These are phyloP conservation scores for Monilinia laxa DNA, from an alignment of 2,329 filamentous ascomycete genomes.

Conservation along the genomic window DNA sequence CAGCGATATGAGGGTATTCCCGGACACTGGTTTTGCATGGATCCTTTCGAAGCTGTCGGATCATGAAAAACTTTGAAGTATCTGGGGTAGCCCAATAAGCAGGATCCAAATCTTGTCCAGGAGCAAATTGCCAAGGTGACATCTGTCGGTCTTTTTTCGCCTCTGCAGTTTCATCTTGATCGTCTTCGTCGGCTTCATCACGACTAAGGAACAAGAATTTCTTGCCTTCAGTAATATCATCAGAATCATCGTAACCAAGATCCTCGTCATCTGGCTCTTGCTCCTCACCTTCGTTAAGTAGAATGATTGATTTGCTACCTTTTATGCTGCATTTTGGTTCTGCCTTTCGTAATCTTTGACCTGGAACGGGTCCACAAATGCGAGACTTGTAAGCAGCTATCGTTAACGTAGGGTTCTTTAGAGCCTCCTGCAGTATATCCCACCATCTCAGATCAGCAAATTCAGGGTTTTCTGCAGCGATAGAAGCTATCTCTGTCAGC, in stretches of 20 bases:
- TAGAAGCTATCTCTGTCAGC: background rate
- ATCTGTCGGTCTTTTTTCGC: background rate
- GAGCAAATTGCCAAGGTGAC: constrained; percentile 24
- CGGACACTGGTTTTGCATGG: constrained; percentile 13
- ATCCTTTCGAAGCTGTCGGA: constrained; percentile 13
- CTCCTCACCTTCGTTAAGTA: background rate
- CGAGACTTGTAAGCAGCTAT: background rate
- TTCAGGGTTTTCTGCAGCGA: background rate
- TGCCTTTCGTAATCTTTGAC: background rate
- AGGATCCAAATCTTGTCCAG: constrained; percentile 16
- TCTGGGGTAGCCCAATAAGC: constrained; percentile 16
- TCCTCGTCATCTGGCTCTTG: background rate
- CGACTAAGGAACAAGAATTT: constrained; percentile 5
- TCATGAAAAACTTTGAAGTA: constrained; percentile 27
- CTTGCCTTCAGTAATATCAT: background rate
- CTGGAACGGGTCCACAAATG: background rate
- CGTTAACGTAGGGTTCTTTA: background rate
- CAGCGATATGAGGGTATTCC: constrained; percentile 20
- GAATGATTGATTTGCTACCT: background rate
- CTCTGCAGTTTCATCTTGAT: background rate
- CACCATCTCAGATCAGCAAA: background rate
- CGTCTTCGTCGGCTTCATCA: background rate
- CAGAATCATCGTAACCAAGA: constrained; percentile 3
- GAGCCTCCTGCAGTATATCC: constrained; percentile 5
- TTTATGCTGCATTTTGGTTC: background rate